Base-by-base conservation (phyloP, 768 basidiomycete species). In the Rickenella mellea region DNA sequence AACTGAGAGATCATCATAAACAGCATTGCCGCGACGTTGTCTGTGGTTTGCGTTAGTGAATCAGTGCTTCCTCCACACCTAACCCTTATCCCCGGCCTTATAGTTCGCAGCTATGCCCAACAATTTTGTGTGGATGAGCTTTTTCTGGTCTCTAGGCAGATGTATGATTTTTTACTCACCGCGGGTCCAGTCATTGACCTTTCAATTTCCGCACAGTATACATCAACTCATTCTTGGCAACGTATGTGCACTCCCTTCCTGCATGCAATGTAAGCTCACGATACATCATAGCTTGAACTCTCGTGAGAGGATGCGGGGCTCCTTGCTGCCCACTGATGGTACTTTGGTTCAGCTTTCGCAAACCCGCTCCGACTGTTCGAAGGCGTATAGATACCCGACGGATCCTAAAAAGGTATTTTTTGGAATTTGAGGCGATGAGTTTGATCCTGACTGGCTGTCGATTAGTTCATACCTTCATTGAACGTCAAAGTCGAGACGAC, bases 221-320 rank as follows among this genome's bases (percentile, higher is more conserved):
- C 33, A 19, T 36, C 33, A 36, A 36, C 12, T 36, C 33, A 14
- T 17, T 36, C 19, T 22, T 36, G 10, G 33, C 33, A 7, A 36
- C 33, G 15, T 73, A 58, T 57, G 61, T 59, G 59, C 29, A 19
- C 27, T n/a, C 19, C 28, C 14, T 3, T 36, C 24, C 10, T 14
- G 4, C 15, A 3, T 17, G 9, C 6, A 12, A 35, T 14, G 26
- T 36, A 43, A 21, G 39, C 21, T 2, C n/a, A 19, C 24, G 9
- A 14, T 29, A 5, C 46, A 19, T 9, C 3, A 19, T 36, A 72
- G 71, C n/a, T 51, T 74, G 36, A 72, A 74, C 53, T 68, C 70
- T 52, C 64, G 70, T 10, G 67, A 66, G 26, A 64, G 60, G 12
- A 56, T 72, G n/a, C 66, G 70, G 19, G 68, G 68, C 41, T 63